Evolutionary conservation across 208 protist species (phyloP), one percentile per base, ranked within the genome.

Genomic region (Wallacemonas collosoma): DNA sequence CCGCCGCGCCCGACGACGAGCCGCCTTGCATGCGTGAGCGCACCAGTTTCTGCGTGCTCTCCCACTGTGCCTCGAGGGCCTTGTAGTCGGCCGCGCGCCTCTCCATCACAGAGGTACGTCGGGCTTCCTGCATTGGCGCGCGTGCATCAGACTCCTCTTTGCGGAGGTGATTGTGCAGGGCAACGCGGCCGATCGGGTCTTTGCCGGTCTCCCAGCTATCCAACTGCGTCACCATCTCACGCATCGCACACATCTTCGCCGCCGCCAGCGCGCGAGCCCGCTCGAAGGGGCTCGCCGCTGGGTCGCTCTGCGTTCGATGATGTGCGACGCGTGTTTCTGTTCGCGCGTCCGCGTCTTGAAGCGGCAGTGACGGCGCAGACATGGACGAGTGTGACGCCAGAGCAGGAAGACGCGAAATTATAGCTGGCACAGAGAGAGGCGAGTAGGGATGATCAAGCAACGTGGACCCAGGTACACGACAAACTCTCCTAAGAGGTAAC

Each of bases 151-250:
- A 71, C 38, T 85, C 72, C 9, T 38, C 77, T 50, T 75, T 65
- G 58, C 83, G 79, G 40, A 93, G 82, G 54, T 57, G 14, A 41
- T 84, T 75, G 62, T 71, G 48, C 11, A 86, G 61, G 64, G 86
- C 75, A 11, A 79, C 68, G 45, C 80, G 76, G 50, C 41, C 26
- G 6, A 57, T 75, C 4, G 66, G 74, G n/a, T 56, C 72, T 40
- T 68, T 71, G 2, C 41, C 39, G 6, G 60, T 4, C 1, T 66
- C 53, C 40, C 83, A 62, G 44, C 47, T 61, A 64, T 89, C 82
- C 9, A 93, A 68, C 55, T 81, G 68, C 26, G 75, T 78, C 35
- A 89, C 73, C 58, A 71, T 71, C 62, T 87, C 82, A 17, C 84
- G 79, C 9, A 93, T 82, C 8, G 73, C 78, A 14, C 62, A 43